Evolutionary conservation across 2,329 filamentous ascomycete genomes (phyloP), one percentile per base, ranked within the genome.

Genomic region (Ceratocystis colombiana): DNA sequence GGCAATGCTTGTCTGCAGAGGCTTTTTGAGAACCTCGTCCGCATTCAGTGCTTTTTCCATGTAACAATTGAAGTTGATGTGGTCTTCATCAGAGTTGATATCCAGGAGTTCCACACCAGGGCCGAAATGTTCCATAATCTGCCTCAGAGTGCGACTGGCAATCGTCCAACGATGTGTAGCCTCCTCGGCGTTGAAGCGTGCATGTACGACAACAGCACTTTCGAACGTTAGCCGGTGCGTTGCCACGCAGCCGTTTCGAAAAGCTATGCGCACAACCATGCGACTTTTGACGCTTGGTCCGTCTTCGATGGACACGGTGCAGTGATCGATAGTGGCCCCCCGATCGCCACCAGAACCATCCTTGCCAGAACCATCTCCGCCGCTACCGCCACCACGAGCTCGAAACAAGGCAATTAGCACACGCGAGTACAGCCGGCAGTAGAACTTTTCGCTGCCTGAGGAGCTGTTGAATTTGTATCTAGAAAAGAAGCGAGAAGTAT

Each of bases 81-180:
- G 83, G 64, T 88, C 84, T 12, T 85, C 84, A 68, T 90, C 85
- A 0, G 86, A 85, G 72, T 88, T 88, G 69, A 93, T 87, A 70
- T 92, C 89, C 1, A 93, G 80, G 70, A 91, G 87, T 73, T 93
- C 89, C 41, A 89, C 90, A 4, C 88, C 88, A 1, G 87, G 87
- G 0, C 88, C 88, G 72, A 92, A 92, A 72, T 90, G 88, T 68
- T 92, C 89, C 75, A 89, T 86, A 68, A 90, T 82, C 71, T 91
- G 88, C 68, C 87, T 83, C 64, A 93, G 75, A 0, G 86, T 86
- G 67, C 84, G 80, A 2, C 88, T 86, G 17, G 86, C 84, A 67
- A 92, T 89, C 10, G 80, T 82, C 88, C 89, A 93, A 68, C 81
- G 80, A 68, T 90, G 88, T 0, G 78, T 79, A 0, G 88, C 86